Evolutionary conservation across 164 flowering plant species (phyloP), one percentile per base, ranked within the genome.

Genomic region (Echeveria elegans): DNA sequence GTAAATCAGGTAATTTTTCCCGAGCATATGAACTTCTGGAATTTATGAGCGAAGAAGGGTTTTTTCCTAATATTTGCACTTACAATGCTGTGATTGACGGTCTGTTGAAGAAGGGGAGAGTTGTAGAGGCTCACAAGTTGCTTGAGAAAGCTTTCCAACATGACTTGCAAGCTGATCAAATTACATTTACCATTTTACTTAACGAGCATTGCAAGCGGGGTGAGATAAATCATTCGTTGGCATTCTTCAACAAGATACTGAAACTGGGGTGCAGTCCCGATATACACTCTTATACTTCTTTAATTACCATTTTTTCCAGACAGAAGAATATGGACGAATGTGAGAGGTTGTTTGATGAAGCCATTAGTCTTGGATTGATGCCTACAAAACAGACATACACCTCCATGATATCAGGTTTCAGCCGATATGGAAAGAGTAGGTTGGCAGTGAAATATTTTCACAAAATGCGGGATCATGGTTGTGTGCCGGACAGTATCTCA

Each of bases 351-450:
- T 87, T 86, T 21, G 72, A 83, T 36, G 85, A 85, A 75, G 89
- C 86, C 61, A 16, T 84, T 1, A 66, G 67, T 19, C 72, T 70
- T 50, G 93, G 93, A 40, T 71, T 94, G 70, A 69, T 76, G 71
- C 97, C 93, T 15, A 87, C 86, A 29, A 91, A 83, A 69, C 74
- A 88, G 73, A 91, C 99, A 10, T 91, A 84, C 70, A 94, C 97
- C 60, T 85, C 95, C 40, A 80, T 94, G 86, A 84, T 94, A 53
- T 74, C 82, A 69, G 96, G 99, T 19, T 82, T 86, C 52, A 86
- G 90, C 73, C 77, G 86, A 63, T 82, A 75, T 74, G 78, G 84
- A 67, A 79, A 81, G 43, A 37, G 73, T 12, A 71, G 53, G 69
- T 50, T 66, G 69, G 99, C 90, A 4, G 30, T 84, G 65, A 82